Evolutionary conservation across 148 eudicot species (phyloP), one percentile per base, ranked within the genome.

Genomic region (Vaccinium macrocarpon): DNA sequence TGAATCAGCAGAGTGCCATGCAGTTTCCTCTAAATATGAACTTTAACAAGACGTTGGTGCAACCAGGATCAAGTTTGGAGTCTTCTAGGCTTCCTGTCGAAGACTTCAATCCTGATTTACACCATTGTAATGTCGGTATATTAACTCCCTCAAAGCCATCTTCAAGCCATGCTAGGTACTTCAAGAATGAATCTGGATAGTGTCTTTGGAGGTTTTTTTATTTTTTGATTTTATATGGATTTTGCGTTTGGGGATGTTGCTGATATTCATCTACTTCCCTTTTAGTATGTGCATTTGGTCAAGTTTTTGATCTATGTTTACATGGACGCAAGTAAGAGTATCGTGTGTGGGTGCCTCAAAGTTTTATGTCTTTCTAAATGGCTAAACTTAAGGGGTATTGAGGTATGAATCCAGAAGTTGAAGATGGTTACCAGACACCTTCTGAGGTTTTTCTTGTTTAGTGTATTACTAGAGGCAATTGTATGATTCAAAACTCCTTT

Each of bases 161-260:
- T 48, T 81, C 83, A 64, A 81, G 83, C 75, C 52, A 81, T 49
- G 38, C 83, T 25, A 81, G 83, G 83, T 81, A 81, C 35, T 46
- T 81, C 52, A n/a, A 48, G 42, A 61, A 61, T 53, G 48, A n/a
- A 42, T 42, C n/a, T 61, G 48, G 61, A 14, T n/a, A 21, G 7
- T 49, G 23, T 76, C 25, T n/a, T 49, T 50, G 79, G 53, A 23
- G 13, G 25, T 25, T 8, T 25, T 66, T 15, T 32, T 2, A 23
- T 25, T 23, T 64, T 23, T 23, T 23, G 15, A 10, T 11, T 66
- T 23, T 3, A 66, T 25, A 64, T 64, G 3, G 32, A 25, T 66
- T 14, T 66, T 66, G 11, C 12, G 32, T 21, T 8, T 75, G 25
- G 55, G 19, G 53, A 75, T 48, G 13, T 48, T 66, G 25, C 35